Evolutionary conservation across 108 stramenopile species (phyloP).

Genomic region (Pseudonitzschia delicatissima): DNA sequence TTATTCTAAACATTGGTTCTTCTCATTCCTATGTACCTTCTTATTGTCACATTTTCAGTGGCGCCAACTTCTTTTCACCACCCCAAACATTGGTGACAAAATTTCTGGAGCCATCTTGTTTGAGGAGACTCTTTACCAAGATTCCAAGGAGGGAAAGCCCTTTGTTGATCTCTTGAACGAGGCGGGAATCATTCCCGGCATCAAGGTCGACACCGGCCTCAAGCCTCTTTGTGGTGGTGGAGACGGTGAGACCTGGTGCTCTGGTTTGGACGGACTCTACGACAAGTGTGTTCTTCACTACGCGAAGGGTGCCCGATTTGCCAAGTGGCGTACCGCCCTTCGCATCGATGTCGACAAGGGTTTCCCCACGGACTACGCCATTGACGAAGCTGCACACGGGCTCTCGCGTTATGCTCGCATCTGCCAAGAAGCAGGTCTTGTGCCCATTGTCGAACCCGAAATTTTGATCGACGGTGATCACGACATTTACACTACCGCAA

Average conservation of each 20-base stretch:
- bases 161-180: conserved; percentile 17
- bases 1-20: neutral
- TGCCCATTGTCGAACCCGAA: conserved; percentile 15
- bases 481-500: conserved; percentile 21
- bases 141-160: conserved; percentile 10
- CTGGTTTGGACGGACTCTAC: conserved; percentile 17
- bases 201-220: conserved; percentile 19
- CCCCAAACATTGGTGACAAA: conserved; percentile 7
- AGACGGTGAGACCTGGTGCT: conserved; percentile 21
- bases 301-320: conserved; percentile 12
- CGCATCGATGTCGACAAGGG: conserved; percentile 17
- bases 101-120: conserved; percentile 20
- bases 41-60: neutral
- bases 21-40: neutral
- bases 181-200: conserved; percentile 14
- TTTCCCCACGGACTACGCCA: conserved; percentile 20
- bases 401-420: conserved; percentile 11
- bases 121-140: conserved; percentile 21
- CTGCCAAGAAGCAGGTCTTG: conserved; percentile 17
- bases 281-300: conserved; percentile 17
- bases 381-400: conserved; percentile 18
- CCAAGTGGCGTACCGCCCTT: conserved; percentile 18
- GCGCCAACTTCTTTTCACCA: conserved; percentile 19
- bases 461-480: conserved; percentile 15
- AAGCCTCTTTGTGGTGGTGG: conserved; percentile 15